Conservation (phyloP, 306 rosid genomes). For the Glycine soja region DNA sequence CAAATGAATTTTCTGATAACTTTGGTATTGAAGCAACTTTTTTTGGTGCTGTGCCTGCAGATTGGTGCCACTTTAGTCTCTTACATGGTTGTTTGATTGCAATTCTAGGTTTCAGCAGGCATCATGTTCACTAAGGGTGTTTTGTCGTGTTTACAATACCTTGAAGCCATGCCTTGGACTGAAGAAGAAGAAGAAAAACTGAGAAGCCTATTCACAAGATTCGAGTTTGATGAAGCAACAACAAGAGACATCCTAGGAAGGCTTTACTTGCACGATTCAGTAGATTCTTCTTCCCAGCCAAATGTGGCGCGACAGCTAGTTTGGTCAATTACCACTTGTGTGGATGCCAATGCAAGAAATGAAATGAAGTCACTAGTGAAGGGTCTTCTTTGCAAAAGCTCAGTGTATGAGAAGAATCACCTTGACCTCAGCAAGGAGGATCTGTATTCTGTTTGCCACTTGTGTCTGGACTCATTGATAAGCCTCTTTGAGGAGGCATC, state of each 20-base stretch:
- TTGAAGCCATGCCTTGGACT: slow-evolving; percentile 95
- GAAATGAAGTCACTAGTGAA: slow-evolving; percentile 76
- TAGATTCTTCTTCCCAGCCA: slow-evolving; percentile 51
- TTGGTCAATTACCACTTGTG: slow-evolving; percentile 74
- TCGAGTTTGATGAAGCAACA: slow-evolving; percentile 77
- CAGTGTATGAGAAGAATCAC: slow-evolving; percentile 79
- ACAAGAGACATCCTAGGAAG: slow-evolving; percentile 80
- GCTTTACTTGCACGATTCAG: slow-evolving; percentile 59
- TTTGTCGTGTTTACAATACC: slow-evolving; percentile 74
- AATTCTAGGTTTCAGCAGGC: slow-evolving; percentile 74
- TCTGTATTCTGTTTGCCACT: slow-evolving; percentile 64
- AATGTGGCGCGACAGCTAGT: slow-evolving; percentile 67
- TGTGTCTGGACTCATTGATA: slow-evolving; percentile 65
- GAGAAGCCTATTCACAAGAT: slow-evolving; percentile 68
- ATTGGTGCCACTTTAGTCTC: slow-evolving; percentile 32
- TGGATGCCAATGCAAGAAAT: slow-evolving; percentile 73
- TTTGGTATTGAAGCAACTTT: not conserved
- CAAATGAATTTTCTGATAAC: not conserved
- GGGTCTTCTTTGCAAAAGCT: slow-evolving; percentile 85
- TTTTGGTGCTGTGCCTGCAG: not conserved
- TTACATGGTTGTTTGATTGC: slow-evolving; percentile 37
- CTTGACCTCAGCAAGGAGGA: slow-evolving; percentile 75
- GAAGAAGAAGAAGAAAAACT: slow-evolving; percentile 93
- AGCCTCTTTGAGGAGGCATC: slow-evolving; percentile 71
- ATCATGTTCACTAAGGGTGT: slow-evolving; percentile 82